Conservation (phyloP, 139 green algal species). For the Raphidocelis subcapitata region DNA sequence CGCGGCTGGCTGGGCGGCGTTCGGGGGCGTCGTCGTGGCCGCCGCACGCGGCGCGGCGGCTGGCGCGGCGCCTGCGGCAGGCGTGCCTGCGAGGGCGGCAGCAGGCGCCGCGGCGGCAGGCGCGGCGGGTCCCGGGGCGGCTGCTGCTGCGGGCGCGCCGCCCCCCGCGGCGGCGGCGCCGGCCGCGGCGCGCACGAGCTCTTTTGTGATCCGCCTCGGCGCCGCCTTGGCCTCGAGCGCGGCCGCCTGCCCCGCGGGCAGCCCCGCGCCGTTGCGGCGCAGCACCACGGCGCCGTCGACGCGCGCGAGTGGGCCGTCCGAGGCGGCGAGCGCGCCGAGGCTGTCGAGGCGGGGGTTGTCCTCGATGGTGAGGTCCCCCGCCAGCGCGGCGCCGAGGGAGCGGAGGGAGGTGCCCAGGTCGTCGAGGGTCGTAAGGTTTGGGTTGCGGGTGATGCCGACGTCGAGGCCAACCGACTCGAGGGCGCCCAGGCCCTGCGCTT, state of each 20-base stretch:
- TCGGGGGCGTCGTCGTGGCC: too few relatives aligned
- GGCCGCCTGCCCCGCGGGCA: not conserved
- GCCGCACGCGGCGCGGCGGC: too few relatives aligned
- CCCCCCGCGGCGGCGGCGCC: not conserved
- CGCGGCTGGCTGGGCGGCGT: too few relatives aligned
- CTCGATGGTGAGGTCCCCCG: slow-evolving; percentile 18
- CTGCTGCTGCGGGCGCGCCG: not conserved
- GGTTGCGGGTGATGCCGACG: slow-evolving; percentile 9
- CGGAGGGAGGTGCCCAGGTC: slow-evolving; percentile 5
- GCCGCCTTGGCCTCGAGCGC: not conserved
- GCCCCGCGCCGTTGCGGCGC: not conserved
- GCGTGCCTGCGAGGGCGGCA: not conserved
- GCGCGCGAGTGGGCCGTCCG: not conserved
- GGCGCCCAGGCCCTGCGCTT: slow-evolving; percentile 17
- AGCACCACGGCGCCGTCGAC: slow-evolving; percentile 9
- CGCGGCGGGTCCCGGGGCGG: not conserved
- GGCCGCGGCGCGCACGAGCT: not conserved
- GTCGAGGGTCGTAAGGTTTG: not conserved
- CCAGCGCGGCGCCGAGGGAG: slow-evolving; percentile 3
- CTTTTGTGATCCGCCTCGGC: not conserved
- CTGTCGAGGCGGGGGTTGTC: slow-evolving; percentile 12
- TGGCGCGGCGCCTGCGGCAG: not conserved
- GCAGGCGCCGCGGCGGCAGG: not conserved
- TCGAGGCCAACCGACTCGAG: slow-evolving; percentile 17
- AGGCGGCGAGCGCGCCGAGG: not conserved